These are phyloP conservation scores for Saccharomyces hybrid DNA, from an alignment of 1,139 yeast genomes.

Conservation along the genomic window DNA sequence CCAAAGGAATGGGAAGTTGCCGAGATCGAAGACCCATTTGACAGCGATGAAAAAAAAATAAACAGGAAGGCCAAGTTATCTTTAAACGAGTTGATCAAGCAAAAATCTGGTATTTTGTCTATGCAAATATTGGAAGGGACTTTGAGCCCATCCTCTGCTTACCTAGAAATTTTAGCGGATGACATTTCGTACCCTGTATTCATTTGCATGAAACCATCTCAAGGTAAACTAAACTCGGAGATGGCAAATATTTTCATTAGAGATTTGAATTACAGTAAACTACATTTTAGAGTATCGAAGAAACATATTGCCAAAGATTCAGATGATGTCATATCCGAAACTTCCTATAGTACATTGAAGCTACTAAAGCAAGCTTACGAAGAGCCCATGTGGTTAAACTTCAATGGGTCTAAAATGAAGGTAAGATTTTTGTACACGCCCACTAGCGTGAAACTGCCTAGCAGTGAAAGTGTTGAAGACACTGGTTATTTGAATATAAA, in stretches of 20 bases:
- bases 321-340: slow-evolving; percentile 46
- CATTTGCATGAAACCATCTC: slow-evolving; percentile 38
- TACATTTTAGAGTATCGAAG: slow-evolving; percentile 49
- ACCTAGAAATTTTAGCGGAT: slow-evolving; percentile 54
- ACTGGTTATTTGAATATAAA: slow-evolving; percentile 56
- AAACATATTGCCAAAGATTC: slow-evolving; percentile 40
- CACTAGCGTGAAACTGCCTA: slow-evolving; percentile 44
- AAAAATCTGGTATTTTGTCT: slow-evolving; percentile 55
- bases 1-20: slow-evolving; percentile 61
- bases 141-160: slow-evolving; percentile 42
- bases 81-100: slow-evolving; percentile 43
- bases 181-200: slow-evolving; percentile 56
- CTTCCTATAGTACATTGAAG: slow-evolving; percentile 43
- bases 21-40: slow-evolving; percentile 43
- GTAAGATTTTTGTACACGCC: slow-evolving; percentile 57
- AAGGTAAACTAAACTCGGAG: slow-evolving; percentile 31
- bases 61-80: slow-evolving; percentile 42
- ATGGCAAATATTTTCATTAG: slow-evolving; percentile 55
- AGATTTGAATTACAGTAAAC: slow-evolving; percentile 55
- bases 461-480: slow-evolving; percentile 55
- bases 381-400: slow-evolving; percentile 39
- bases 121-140: slow-evolving; percentile 46
- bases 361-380: slow-evolving; percentile 43
- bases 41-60: slow-evolving; percentile 31
- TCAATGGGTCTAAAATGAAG: slow-evolving; percentile 39